phyloP scores from a whole-genome alignment of 2,329 filamentous ascomycete genomes.

The Trichothecium roseum region DNA sequence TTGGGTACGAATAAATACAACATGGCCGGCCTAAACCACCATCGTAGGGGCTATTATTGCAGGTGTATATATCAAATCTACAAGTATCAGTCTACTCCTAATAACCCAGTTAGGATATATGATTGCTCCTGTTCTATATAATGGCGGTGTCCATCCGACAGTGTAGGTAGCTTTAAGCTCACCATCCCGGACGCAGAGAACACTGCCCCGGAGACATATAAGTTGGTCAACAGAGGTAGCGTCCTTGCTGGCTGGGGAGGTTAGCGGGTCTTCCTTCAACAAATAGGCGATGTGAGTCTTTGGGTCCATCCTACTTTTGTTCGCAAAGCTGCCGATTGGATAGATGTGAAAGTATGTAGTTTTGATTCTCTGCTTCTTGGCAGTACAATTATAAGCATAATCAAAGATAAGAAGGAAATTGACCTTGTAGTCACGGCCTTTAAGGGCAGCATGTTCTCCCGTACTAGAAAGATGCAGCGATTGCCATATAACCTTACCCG shows the following conservation, averaged over 20 bases:
- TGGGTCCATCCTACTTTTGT: constrained; percentile 26
- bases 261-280: constrained; percentile 25
- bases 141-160: constrained; percentile 33
- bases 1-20: too few species aligned
- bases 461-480: constrained; percentile 24
- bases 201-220: constrained; percentile 29
- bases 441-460: constrained; percentile 27
- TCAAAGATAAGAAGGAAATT: constrained; percentile 13
- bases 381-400: constrained; percentile 24
- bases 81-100: background rate
- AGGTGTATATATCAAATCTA: background rate
- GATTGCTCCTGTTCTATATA: constrained; percentile 40
- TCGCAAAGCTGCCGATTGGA: constrained; percentile 27
- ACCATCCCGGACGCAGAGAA: constrained; percentile 28
- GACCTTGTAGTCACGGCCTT: constrained; percentile 22
- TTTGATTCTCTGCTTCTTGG: constrained; percentile 40
- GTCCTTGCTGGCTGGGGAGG: constrained; percentile 33
- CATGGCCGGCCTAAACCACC: too few species aligned
- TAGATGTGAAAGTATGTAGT: constrained; percentile 24
- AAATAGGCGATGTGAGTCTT: constrained; percentile 38
- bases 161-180: constrained; percentile 32
- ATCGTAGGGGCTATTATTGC: too few species aligned
- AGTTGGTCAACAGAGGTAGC: constrained; percentile 35
- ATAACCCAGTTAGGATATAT: constrained; percentile 24
- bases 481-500: constrained; percentile 34